A percentile compares a stretch with the other conserved stretches of the same genome.
Evolutionary conservation across 495 filamentous ascomycete species (phyloP).

Genomic region (Bathelium albidoporum): DNA sequence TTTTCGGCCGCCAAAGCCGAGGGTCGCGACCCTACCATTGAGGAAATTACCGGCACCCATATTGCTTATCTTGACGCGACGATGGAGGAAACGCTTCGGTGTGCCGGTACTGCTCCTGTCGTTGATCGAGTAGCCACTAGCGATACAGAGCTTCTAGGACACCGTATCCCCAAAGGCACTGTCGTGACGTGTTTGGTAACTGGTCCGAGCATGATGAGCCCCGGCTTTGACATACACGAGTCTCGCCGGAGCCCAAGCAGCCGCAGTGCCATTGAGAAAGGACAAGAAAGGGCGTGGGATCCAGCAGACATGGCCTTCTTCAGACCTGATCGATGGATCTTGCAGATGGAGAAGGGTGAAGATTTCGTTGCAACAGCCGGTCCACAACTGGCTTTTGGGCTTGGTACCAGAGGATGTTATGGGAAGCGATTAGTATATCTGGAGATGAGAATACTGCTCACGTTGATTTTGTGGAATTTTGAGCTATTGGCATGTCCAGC

Average conservation of each 20-base stretch:
- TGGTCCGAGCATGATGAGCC: constrained; percentile 3
- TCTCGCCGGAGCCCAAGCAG: constrained; percentile 3
- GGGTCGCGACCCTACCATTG: background rate
- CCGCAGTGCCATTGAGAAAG: background rate
- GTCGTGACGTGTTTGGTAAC: constrained; percentile 7
- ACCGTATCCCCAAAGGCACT: constrained; percentile 14
- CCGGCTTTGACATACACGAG: constrained; percentile 1
- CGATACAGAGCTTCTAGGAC: constrained; percentile 11
- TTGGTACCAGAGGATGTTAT: constrained; percentile 12
- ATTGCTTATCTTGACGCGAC: constrained; percentile 14
- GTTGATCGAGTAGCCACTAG: background rate
- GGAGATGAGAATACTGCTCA: constrained; percentile 9
- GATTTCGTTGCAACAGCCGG: constrained; percentile 11
- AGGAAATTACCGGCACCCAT: constrained; percentile 1
- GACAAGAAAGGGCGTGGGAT: constrained; percentile 6
- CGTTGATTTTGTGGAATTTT: constrained; percentile 10
- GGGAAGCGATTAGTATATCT: constrained; percentile 8
- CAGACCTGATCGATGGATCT: constrained; percentile 15
- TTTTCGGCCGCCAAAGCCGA: background rate
- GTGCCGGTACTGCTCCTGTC: background rate
- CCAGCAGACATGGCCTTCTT: background rate
- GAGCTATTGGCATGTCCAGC: constrained; percentile 3
- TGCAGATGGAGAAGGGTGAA: too few relatives aligned
- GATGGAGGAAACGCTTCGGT: constrained; percentile 12
- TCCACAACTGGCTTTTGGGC: constrained; percentile 9